phyloP scores from a whole-genome alignment of 192 early-diverging fungal species.

The Glomus cerebriforme region DNA sequence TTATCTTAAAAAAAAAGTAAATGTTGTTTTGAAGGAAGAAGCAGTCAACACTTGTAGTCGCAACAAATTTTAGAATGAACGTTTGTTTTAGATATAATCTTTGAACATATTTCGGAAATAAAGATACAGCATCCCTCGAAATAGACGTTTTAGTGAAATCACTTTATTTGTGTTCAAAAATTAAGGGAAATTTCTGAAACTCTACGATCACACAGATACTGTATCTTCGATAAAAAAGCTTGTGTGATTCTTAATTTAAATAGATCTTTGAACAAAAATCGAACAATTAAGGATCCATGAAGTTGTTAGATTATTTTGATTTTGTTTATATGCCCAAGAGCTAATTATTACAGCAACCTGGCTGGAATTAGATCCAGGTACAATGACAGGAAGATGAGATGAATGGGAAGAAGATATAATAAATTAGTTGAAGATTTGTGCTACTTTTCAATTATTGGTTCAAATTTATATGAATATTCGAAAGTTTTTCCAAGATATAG shows the following conservation, averaged over 20 bases:
- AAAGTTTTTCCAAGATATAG: not conserved
- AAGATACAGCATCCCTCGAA: not conserved
- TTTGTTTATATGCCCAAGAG: not conserved
- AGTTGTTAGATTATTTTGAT: not conserved
- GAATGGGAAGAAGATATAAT: not conserved
- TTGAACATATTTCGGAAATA: not conserved
- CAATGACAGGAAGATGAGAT: not conserved
- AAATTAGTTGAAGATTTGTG: not conserved
- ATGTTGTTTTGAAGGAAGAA: not conserved
- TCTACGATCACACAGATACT: not conserved
- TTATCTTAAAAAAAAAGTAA: not conserved
- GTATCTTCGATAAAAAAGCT: not conserved
- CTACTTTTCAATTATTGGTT: not conserved
- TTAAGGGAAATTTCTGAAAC: not conserved
- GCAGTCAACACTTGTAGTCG: not conserved
- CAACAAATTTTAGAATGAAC: not conserved
- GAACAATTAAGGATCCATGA: not conserved
- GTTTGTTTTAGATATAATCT: not conserved
- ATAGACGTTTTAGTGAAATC: not conserved
- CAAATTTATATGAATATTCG: not conserved
- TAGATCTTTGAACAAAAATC: not conserved
- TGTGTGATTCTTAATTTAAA: not conserved
- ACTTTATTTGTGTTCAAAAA: not conserved
- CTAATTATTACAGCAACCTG: not conserved
- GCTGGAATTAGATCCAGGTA: not conserved